Evolutionary conservation across 148 eudicot species (phyloP).

Genomic region (Rhododendron vialii): DNA sequence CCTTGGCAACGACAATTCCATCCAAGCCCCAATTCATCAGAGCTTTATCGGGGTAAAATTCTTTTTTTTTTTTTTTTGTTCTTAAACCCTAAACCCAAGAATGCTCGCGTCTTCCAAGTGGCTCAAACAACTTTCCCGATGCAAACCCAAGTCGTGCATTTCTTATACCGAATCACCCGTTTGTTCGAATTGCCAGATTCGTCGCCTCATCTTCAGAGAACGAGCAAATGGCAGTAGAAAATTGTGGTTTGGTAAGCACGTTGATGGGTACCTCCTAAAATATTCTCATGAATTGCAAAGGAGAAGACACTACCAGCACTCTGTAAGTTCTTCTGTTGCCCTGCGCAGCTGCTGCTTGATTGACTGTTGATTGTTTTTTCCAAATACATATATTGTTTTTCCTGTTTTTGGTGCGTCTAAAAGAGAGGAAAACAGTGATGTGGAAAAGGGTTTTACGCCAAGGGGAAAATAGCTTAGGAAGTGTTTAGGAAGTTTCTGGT

Average conservation of each 20-base stretch:
- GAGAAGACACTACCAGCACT: background rate
- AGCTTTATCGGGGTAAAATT: background rate
- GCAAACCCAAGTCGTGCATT: background rate
- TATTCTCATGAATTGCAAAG: background rate
- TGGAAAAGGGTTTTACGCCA: background rate
- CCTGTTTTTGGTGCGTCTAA: background rate
- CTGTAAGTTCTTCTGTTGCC: conserved; percentile 1
- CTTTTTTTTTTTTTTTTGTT: background rate
- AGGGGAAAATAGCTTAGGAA: background rate
- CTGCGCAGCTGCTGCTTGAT: background rate
- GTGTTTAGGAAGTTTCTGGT: background rate
- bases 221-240: background rate
- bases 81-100: background rate
- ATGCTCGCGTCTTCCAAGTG: conserved; percentile 4
- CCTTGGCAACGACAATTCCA: background rate
- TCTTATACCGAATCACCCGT: background rate
- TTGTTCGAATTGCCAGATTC: background rate
- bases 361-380: background rate
- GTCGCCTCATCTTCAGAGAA: background rate
- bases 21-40: background rate
- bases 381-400: background rate
- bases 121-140: background rate
- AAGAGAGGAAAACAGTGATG: background rate
- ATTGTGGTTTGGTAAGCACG: background rate
- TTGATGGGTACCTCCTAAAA: background rate